These are phyloP conservation scores for Myxozyma kluyveri DNA, from an alignment of 805 yeast species.

Conservation along the genomic window DNA sequence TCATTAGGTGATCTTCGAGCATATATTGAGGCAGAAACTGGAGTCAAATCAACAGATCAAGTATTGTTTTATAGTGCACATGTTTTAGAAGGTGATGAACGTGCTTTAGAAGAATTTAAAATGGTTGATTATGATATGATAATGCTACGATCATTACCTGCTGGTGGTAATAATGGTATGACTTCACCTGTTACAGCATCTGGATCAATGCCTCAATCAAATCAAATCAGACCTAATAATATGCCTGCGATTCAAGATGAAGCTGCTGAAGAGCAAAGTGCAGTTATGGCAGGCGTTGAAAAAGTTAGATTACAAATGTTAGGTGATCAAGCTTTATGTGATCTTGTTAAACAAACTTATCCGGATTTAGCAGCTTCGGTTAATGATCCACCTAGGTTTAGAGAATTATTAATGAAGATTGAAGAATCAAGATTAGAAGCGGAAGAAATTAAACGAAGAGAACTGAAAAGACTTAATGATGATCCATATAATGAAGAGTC, in stretches of 20 bases:
- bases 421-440: conserved; percentile 33
- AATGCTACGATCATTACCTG: conserved; percentile 33
- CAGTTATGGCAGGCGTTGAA: conserved; percentile 33
- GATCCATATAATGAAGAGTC: conserved; percentile 71
- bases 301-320: conserved; percentile 39
- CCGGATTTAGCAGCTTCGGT: conserved; percentile 52
- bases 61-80: conserved; percentile 50
- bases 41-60: conserved; percentile 48
- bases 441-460: conserved; percentile 42
- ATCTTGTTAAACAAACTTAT: conserved; percentile 39
- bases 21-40: conserved; percentile 67
- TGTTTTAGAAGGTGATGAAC: conserved; percentile 39
- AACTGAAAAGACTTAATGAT: conserved; percentile 52
- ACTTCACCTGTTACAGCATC: conserved; percentile 1
- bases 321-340: conserved; percentile 37
- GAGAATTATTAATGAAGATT: conserved; percentile 37
- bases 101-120: conserved; percentile 48
- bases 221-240: no score
- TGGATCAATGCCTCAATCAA: no score
- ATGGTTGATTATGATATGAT: conserved; percentile 61
- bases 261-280: conserved; percentile 10
- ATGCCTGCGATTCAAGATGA: neutral
- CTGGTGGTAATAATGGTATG: neutral
- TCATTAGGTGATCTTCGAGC: conserved; percentile 67
- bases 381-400: conserved; percentile 51